Base-by-base conservation (phyloP, 2,329 filamentous ascomycete genomes). In the Pseudogymnoascus sp. region DNA sequence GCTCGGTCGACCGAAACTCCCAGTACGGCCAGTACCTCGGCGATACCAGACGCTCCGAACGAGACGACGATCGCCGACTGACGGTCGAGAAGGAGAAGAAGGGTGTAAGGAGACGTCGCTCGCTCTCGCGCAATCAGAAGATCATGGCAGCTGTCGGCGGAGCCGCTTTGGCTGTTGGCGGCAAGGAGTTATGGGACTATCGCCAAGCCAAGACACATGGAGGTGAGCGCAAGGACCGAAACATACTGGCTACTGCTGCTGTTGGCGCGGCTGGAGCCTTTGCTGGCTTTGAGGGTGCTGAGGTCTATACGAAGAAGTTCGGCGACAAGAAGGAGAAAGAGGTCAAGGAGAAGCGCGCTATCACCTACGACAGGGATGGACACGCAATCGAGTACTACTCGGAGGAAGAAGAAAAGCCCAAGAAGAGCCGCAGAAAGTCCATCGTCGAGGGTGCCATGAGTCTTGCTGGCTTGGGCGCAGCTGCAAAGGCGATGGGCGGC, bases 111-210 rank as follows among this genome's bases (percentile, higher is more conserved):
- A 78, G 78, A 65, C 82, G 75, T 68, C 78, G 83, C 68, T 78
- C 82, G 65, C 75, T 87, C 64, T 81, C 81, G 65, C 84, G 86
- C 75, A 83, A 88, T 69, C 82, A 88, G 68, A 87, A 87, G 75
- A 85, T 88, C 66, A 79, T 87, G 56, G 85, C 85, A 22, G 86
- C 84, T n/a, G 80, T 88, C 35, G 82, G 84, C 37, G 86, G 86
- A 43, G 86, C 85, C 61, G 83, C 85, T 33, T 75, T 88, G 22
- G 83, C 84, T n/a, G 83, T 84, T 8, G 85, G 85, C 60, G 84
- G 84, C 60, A 88, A 89, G 74, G 86, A 89, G 71, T 74, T 88
- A 4, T 88, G 81, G 72, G 85, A 89, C 69, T 84, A 85, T 65
- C 82, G 78, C 67, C 82, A 87, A 69, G 84, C 71, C 40, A 66